Evolutionary conservation across 441 rosid species (phyloP).

Genomic region (Croton setiger): DNA sequence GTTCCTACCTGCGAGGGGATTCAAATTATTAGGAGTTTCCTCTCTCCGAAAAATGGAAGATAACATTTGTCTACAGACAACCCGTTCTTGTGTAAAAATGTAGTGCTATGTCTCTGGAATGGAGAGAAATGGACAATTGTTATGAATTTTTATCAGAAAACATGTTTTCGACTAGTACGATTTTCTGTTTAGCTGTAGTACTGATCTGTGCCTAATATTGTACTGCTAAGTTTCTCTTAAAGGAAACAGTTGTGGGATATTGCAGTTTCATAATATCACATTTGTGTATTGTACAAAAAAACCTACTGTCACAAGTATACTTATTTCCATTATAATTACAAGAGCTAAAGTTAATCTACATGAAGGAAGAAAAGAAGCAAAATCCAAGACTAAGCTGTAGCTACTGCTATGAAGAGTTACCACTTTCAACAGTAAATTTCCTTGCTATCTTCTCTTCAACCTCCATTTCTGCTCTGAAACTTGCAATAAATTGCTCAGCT

Average conservation of each 20-base stretch:
- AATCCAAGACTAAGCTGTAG: background rate
- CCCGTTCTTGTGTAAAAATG: background rate
- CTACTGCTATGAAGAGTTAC: background rate
- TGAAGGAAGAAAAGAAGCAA: background rate
- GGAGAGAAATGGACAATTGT: background rate
- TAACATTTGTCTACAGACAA: background rate
- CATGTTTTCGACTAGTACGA: too few species aligned
- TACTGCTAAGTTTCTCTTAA: too few species aligned
- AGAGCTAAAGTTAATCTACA: background rate
- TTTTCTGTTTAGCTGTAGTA: too few species aligned
- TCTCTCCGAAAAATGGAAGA: background rate
- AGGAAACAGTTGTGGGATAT: too few species aligned
- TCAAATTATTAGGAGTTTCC: background rate
- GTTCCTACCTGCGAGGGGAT: too few species aligned
- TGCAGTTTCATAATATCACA: too few species aligned
- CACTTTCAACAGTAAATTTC: constrained; percentile 21
- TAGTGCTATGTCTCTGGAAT: too few species aligned
- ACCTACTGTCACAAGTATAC: background rate
- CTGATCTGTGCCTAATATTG: too few species aligned
- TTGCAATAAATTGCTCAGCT: constrained; percentile 66
- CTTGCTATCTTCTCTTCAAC: constrained; percentile 47
- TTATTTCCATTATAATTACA: background rate
- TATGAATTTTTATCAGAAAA: too few species aligned
- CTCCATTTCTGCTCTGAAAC: constrained; percentile 58
- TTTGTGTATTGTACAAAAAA: too few species aligned